Evolutionary conservation across 139 green algal species (phyloP), one percentile per base, ranked within the genome.

Genomic region (Mesostigma viride): DNA sequence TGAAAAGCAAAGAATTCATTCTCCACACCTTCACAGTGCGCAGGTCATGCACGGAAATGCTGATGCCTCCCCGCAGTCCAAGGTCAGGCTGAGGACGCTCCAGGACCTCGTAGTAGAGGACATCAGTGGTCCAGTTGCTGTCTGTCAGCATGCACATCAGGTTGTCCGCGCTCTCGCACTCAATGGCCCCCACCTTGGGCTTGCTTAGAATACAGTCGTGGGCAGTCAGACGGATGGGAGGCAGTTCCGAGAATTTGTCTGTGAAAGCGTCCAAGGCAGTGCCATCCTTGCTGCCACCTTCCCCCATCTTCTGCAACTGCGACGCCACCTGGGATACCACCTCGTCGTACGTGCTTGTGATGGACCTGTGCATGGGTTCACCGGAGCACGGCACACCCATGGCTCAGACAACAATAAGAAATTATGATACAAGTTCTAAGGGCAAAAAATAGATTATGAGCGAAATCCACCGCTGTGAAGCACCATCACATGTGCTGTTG

Each of bases 31-130:
- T 78, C 72, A 94, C 89, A 3, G 74, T 79, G 33, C 85, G 88
- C 2, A 72, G 70, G 36, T 87, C 87, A 80, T 95, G 83, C 56
- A 87, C 82, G 0, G 35, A n/a, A 62, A 88, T 76, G 64, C 82
- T 85, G 45, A 91, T 64, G 2, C 68, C 81, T 36, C 88, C 81
- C 8, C 91, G 62, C 56, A 64, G 53, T 68, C 92, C 86, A 27
- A 95, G 81, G 70, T 95, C 78, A 2, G 81, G 84, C 72, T 98
- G 78, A 0, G 90, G 92, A 66, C 96, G 78, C 74, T 98, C 91
- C 46, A 98, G 79, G 40, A 93, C 70, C 76, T 98, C 91, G 48
- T 94, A 98, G 75, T 92, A 97, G 31, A 98, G 68, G 1, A 79
- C 84, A 62, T 89, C 81, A 0, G 67, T 71, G 33, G 74, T 74